Base-by-base conservation (phyloP, 495 filamentous ascomycete genomes). In the Aspergillus baeticus region DNA sequence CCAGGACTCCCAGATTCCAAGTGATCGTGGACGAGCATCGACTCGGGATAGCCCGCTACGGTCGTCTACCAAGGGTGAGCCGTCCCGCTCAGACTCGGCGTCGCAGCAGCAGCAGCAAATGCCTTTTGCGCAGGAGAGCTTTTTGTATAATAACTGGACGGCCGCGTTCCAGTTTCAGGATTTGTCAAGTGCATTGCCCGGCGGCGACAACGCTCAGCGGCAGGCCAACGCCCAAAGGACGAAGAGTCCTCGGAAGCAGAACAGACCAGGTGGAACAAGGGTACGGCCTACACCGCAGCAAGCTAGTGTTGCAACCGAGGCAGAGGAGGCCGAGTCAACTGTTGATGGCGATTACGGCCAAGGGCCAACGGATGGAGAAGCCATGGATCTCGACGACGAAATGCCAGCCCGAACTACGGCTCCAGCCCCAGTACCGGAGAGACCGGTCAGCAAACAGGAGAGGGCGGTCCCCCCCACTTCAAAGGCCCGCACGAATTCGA, bases 81-180 rank as follows among this genome's bases (percentile, higher is more conserved):
- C 60, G 7, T 59, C 64, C 5, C 48, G 46, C 11, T 54, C 60
- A 5, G 53, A 55, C 26, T 57, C 65, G 17, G 53, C 46, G 0
- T 62, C 65, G 17, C 61, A 67, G 43, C 47, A 61, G 17, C 61
- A 67, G 43, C 47, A 61, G 22, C 68, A 67, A 14, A 64, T 68
- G 13, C 68, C 76, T 5, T 73, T 76, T 47, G 68, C 68, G 11
- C 62, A 70, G 38, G 74, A 70, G 1, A 81, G 76, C 22, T 94
- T 91, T 61, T 78, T 81, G 23, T 73, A 81, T 3, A 84, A 87
- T 31, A 64, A 84, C 26, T 96, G 90, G 90, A 68, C 67, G 48
- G 74, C 84, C 51, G 54, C 45, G 29, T 57, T 57, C 15, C 79
- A 82, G 51, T 82, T 92, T 57, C 81, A 80, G 15, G 75, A 85